Evolutionary conservation across 2,329 filamentous ascomycete genomes (phyloP).

Genomic region (Blastomyces silverae): DNA sequence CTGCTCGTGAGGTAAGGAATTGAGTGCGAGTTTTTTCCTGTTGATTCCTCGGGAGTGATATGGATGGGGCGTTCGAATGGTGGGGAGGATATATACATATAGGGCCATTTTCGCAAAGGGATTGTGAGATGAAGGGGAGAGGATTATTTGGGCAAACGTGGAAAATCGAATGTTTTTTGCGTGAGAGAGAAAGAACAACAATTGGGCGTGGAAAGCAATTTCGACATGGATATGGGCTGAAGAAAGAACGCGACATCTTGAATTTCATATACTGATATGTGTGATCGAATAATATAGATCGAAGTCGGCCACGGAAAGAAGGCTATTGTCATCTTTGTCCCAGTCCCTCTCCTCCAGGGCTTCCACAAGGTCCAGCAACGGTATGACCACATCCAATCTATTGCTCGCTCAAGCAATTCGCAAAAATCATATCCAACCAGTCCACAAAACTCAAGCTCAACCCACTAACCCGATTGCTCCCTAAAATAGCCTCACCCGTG

Average conservation of each 20-base stretch:
- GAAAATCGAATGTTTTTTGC: not conserved
- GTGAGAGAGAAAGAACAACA: not conserved
- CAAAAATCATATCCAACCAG: constrained; percentile 9
- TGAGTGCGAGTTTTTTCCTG: constrained; percentile 4
- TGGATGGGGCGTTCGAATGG: not conserved
- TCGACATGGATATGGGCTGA: constrained; percentile 18
- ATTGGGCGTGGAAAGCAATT: not conserved
- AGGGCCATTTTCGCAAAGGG: not conserved
- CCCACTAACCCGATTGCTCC: not conserved
- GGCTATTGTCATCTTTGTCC: constrained; percentile 99
- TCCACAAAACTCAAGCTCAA: not conserved
- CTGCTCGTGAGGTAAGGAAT: constrained; percentile 90
- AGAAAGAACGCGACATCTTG: constrained; percentile 11
- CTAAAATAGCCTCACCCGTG: constrained; percentile 76
- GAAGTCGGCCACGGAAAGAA: constrained; percentile 99
- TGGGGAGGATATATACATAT: not conserved
- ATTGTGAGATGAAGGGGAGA: not conserved
- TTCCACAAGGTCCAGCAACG: constrained; percentile 99
- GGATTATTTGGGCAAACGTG: not conserved
- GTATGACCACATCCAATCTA: constrained; percentile 52
- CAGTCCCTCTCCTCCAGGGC: constrained; percentile 93
- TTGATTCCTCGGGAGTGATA: not conserved
- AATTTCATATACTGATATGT: constrained; percentile 25
- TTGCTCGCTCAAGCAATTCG: not conserved
- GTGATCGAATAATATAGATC: constrained; percentile 59